phyloP scores from a whole-genome alignment of 371 early-diverging fungal species.

The Coemansia sp. region DNA sequence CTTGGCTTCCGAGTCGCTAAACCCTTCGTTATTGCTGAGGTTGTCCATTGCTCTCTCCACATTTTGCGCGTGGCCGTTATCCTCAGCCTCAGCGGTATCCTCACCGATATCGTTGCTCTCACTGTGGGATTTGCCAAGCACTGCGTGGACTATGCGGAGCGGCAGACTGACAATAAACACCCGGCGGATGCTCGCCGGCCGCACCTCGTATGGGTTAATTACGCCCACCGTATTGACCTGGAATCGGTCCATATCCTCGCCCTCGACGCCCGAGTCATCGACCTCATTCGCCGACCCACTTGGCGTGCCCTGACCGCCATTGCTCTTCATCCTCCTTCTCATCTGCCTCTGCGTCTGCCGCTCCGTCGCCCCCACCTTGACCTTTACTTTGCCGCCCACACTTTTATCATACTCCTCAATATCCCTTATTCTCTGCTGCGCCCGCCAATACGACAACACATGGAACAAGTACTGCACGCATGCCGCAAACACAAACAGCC shows the following conservation, averaged over 20 bases:
- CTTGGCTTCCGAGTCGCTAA: slow-evolving; percentile 21
- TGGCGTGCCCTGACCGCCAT: not conserved
- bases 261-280: slow-evolving; percentile 47
- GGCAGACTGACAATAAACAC: slow-evolving; percentile 33
- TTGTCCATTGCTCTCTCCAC: slow-evolving; percentile 25
- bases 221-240: slow-evolving; percentile 48
- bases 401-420: slow-evolving; percentile 26
- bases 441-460: slow-evolving; percentile 65
- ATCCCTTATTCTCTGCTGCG: slow-evolving; percentile 58
- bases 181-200: slow-evolving; percentile 33
- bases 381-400: slow-evolving; percentile 16
- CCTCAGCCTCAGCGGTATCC: not conserved
- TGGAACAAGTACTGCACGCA: slow-evolving; percentile 69
- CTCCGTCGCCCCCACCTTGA: slow-evolving; percentile 7
- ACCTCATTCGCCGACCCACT: not conserved
- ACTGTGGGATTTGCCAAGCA: not conserved
- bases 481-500: slow-evolving; percentile 58
- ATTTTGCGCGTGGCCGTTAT: slow-evolving; percentile 5
- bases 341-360: slow-evolving; percentile 16
- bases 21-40: not conserved
- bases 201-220: slow-evolving; percentile 46
- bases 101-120: not conserved
- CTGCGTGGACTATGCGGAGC: slow-evolving; percentile 9
- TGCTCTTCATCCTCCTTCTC: slow-evolving; percentile 22
- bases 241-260: slow-evolving; percentile 22